Evolutionary conservation across 2,329 filamentous ascomycete species (phyloP), one percentile per base, ranked within the genome.

Genomic region (Phialophora chinensis): DNA sequence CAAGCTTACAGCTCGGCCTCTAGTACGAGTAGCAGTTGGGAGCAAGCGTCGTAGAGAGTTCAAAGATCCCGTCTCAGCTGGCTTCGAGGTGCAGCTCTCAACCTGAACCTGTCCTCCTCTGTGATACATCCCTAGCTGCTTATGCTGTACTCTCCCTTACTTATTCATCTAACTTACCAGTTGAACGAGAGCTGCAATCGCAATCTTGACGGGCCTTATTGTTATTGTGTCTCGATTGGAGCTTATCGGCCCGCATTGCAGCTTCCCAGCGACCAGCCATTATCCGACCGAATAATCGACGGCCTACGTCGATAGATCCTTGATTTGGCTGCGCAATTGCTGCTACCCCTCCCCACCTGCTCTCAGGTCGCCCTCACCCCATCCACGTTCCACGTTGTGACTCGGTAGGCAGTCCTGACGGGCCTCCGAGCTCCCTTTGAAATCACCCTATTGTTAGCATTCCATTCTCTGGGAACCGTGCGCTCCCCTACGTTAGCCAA

Each of bases 401-500:
- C 49, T 61, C 63, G 52, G 47, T 52, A 54, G 60, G 42, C 55
- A 66, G 31, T 68, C 61, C 59, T 55, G 65, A 64, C 59, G 66
- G 62, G 66, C 58, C 54, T 68, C 53, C 56, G 57, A 68, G 60
- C 57, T 66, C 63, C 31, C 35, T 42, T 62, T 35, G 29, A 31
- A 50, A 66, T 52, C 53, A 55, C 49, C 31, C 59, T 58, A 60
- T 67, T 66, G 53, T 66, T 69, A 61, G 56, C 57, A 67, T 70
- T 67, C 66, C 63, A 66, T 38, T 57, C 29, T 20, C 47, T 59
- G 69, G 69, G 49, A 52, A 68, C 69, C 63, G 66, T 67, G 69
- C 69, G 66, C 69, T 67, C 66, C 66, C 66, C 63, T 58, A 57
- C 63, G 55, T 44, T 61, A 60, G 61, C 66, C 63, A 66, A 80